Evolutionary conservation across 441 rosid species (phyloP), one percentile per base, ranked within the genome.

Genomic region (Metrosideros polymorpha): DNA sequence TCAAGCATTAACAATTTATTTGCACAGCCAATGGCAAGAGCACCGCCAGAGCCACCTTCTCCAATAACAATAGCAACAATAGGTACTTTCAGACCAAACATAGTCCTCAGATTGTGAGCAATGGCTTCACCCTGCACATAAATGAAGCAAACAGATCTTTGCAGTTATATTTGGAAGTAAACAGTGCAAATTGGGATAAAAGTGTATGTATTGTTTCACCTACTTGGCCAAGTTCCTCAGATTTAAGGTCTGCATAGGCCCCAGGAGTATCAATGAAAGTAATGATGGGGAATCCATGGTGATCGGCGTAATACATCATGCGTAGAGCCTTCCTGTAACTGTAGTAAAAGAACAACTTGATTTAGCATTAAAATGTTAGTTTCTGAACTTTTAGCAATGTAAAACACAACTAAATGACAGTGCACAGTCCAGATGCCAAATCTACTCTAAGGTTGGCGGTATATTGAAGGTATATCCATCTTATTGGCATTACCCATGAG

Each of bases 1-100:
- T 98, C 98, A 86, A 98, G 96, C 99, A 96, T 96, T 84, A 95
- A 85, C 92, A 98, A 88, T 88, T 94, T 95, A 91, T 98, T 98
- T 79, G 97, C 96, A 93, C 99, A 96, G 50, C 95, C 98, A 90
- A 96, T 96, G 87, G 99, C 99, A 90, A 96, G 88, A 86, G 99
- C 99, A 90, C 99, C 99, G 86, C 99, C 98, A 92, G 98, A 96
- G 87, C 99, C 99, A 92, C 99, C 99, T 93, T 98, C 99, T 82
- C 98, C 99, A 86, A 95, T 95, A 89, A 98, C 98, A 85, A 98
- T 94, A 77, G 98, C 93, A 89, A 98, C 85, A 87, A 98, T 91
- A 7, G 99, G 99, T 83, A 96, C 99, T 92, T 95, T 96, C 35
- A 96, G 92, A 88, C 98, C 98, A 54, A 98, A 96, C 98, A 96